Percentiles rank a stretch among this genome's conserved stretches.
phyloP scores from a whole-genome alignment of 2,329 filamentous ascomycete species.

The Hymenoscyphus scutula region DNA sequence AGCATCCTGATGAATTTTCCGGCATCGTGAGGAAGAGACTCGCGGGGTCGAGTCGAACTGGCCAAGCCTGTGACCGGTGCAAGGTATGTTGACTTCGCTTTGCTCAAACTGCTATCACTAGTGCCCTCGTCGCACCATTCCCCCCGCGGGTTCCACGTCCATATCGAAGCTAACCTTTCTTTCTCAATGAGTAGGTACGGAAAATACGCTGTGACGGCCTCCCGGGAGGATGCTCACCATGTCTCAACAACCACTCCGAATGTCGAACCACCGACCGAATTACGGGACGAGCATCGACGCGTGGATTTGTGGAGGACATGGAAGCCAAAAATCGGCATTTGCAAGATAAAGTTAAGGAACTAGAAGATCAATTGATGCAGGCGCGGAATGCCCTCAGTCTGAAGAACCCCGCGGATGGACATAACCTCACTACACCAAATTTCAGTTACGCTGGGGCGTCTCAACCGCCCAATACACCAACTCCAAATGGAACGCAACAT shows the following conservation, averaged over 20 bases:
- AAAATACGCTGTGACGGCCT: conserved; percentile 86
- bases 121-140: background rate
- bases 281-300: conserved; percentile 73
- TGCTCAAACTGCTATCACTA: background rate
- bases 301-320: conserved; percentile 75
- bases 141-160: background rate
- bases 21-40: conserved; percentile 52
- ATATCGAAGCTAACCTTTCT: conserved; percentile 15
- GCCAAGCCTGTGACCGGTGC: conserved; percentile 85
- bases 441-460: conserved; percentile 16
- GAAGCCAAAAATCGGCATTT: conserved; percentile 71
- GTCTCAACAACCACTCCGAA: conserved; percentile 70
- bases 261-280: conserved; percentile 84
- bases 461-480: conserved; percentile 21
- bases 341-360: conserved; percentile 62
- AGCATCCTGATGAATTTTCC: conserved; percentile 36
- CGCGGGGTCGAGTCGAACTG: conserved; percentile 59
- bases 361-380: conserved; percentile 64
- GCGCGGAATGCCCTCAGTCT: conserved; percentile 51
- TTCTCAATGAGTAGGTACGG: conserved; percentile 54
- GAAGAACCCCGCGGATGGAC: conserved; percentile 41
- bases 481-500: conserved; percentile 14
- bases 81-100: conserved; percentile 54
- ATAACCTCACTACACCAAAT: conserved; percentile 21
- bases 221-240: conserved; percentile 79